phyloP scores from a whole-genome alignment of 2,329 filamentous ascomycete genomes.

The Talaromyces sp. region DNA sequence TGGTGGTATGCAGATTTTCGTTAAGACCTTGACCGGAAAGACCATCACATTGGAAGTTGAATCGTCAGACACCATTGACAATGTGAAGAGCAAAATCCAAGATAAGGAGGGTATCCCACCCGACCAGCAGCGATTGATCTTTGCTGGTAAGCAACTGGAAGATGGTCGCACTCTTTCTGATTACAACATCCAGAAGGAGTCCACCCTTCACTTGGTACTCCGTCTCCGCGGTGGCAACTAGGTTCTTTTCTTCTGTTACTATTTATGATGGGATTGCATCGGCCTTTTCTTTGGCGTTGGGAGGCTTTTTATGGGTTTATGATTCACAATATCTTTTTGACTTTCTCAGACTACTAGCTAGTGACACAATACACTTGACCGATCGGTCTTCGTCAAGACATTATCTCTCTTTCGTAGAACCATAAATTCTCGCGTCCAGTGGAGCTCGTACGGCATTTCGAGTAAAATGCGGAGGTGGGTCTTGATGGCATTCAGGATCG shows the following conservation, averaged over 20 bases:
- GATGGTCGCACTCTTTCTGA: conserved; percentile 53
- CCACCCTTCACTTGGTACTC: conserved; percentile 63
- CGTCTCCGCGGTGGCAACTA: conserved; percentile 56
- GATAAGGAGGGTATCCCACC: conserved; percentile 78
- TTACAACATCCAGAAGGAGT: conserved; percentile 62
- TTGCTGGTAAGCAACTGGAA: conserved; percentile 65
- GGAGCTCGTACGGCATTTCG: background rate
- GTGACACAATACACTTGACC: conserved; percentile 24
- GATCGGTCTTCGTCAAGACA: conserved; percentile 25
- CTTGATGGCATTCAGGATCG: background rate
- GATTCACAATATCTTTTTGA: conserved; percentile 17
- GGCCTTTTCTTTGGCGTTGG: conserved; percentile 40
- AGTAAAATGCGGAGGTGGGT: background rate
- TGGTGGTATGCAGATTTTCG: conserved; percentile 82
- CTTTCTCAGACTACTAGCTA: conserved; percentile 2
- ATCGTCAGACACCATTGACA: conserved; percentile 67
- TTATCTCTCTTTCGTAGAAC: conserved; percentile 8
- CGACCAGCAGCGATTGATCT: conserved; percentile 69
- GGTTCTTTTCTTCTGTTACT: conserved; percentile 22
- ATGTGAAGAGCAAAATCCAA: conserved; percentile 71
- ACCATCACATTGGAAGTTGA: conserved; percentile 69
- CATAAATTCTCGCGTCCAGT: background rate
- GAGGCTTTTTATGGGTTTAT: conserved; percentile 26
- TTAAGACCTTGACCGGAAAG: conserved; percentile 77
- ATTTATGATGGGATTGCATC: conserved; percentile 25